Evolutionary conservation across 345 rosid genomes (phyloP).

Genomic region (Salix exigua): DNA sequence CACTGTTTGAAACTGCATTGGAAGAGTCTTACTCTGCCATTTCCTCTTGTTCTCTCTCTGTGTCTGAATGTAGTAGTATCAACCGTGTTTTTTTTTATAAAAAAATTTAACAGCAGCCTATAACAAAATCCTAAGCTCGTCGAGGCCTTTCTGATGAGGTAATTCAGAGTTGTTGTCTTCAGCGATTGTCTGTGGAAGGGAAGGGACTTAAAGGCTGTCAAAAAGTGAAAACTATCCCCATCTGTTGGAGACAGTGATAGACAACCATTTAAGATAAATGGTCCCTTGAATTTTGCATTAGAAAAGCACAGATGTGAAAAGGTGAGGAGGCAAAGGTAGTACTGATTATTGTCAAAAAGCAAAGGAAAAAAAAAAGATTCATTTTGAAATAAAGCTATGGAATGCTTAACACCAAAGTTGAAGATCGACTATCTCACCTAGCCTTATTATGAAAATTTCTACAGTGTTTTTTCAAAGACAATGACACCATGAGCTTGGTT

Average conservation of each 20-base stretch:
- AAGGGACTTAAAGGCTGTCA: constrained; percentile 9
- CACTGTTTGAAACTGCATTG: constrained; percentile 5
- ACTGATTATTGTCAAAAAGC: background rate
- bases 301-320: background rate
- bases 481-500: background rate
- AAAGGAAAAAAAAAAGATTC: background rate
- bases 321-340: background rate
- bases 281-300: constrained; percentile 23
- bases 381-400: background rate
- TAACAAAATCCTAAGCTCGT: background rate
- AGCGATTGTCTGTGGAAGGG: constrained; percentile 3
- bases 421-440: background rate
- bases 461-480: background rate
- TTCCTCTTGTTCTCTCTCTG: background rate
- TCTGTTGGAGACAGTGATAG: constrained; percentile 34
- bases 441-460: constrained; percentile 12
- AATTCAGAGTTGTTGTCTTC: constrained; percentile 6
- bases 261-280: constrained; percentile 28
- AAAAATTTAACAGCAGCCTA: too few species aligned
- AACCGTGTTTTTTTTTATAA: too few species aligned
- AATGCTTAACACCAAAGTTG: background rate
- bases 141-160: background rate
- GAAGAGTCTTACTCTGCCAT: constrained; percentile 16
- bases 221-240: constrained; percentile 30
- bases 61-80: too few species aligned